A percentile compares a stretch with the other conserved stretches of the same genome.
These are phyloP conservation scores for Gelatoporia subvermispora DNA, from an alignment of 768 basidiomycete genomes.

Conservation along the genomic window DNA sequence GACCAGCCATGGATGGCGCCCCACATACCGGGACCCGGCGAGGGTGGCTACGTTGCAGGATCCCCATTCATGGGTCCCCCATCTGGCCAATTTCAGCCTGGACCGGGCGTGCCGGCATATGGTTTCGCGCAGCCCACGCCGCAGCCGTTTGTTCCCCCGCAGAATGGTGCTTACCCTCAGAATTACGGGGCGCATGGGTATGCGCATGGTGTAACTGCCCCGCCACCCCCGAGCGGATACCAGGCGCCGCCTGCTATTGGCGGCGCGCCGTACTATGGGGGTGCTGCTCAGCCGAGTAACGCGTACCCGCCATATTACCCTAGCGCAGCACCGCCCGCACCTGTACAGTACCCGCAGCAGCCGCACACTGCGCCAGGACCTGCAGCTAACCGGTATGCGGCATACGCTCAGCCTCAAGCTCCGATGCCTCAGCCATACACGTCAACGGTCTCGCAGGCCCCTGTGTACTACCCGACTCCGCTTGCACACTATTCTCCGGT, in stretches of 20 bases:
- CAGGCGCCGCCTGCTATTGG: neutral
- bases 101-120: constrained; percentile 1
- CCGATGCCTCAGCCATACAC: neutral
- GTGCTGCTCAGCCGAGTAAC: neutral
- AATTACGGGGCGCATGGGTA: neutral
- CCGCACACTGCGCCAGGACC: neutral
- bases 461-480: neutral
- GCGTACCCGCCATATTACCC: neutral
- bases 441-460: no score
- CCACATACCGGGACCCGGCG: constrained; percentile 5
- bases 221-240: neutral
- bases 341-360: constrained; percentile 3
- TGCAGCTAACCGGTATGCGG: no score
- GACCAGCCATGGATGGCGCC: neutral
- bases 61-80: neutral
- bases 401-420: neutral
- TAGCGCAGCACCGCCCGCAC: neutral
- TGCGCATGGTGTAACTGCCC: neutral
- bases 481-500: neutral
- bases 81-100: constrained; percentile 4
- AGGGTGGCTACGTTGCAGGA: constrained; percentile 3
- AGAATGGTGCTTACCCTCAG: neutral
- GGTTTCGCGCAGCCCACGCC: neutral
- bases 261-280: no score
- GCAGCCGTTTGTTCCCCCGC: neutral